Percentiles rank a stretch among this genome's conserved stretches.
Evolutionary conservation across 2,329 filamentous ascomycete species (phyloP).

Genomic region (Chalaropsis thielavioides): DNA sequence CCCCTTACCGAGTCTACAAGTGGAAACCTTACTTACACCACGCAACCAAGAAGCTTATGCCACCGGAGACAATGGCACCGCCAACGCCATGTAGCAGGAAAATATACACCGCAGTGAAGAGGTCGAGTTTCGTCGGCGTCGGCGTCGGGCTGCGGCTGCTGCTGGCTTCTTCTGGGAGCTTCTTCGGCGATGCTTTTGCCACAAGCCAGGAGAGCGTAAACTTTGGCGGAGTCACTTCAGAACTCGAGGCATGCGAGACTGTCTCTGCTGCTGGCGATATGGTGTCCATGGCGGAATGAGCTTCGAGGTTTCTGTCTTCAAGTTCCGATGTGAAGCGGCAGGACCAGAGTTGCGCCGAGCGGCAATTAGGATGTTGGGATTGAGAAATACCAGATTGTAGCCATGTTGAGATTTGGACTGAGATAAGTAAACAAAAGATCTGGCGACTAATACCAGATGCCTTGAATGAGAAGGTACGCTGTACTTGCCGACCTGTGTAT

Average conservation of each 20-base stretch:
- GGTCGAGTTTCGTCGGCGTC: constrained; percentile 29
- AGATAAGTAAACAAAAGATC: background rate
- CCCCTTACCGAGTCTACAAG: background rate
- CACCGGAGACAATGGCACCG: constrained; percentile 33
- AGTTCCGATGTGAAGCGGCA: background rate
- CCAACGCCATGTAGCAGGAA: constrained; percentile 34
- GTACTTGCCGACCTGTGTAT: background rate
- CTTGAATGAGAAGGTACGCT: background rate
- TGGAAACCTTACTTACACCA: constrained; percentile 28
- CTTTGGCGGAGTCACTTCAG: background rate
- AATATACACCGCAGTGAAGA: constrained; percentile 30
- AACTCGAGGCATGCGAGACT: background rate
- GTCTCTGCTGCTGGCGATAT: background rate
- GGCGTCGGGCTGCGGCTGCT: constrained; percentile 18
- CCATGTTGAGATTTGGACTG: background rate
- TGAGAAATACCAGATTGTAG: background rate
- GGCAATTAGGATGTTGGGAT: background rate
- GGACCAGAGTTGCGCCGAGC: background rate
- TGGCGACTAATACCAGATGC: background rate
- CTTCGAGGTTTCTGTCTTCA: background rate
- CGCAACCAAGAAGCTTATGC: constrained; percentile 38
- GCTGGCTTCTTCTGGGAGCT: background rate
- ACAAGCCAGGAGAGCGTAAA: background rate
- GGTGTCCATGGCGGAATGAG: background rate
- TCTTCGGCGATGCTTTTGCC: background rate